phyloP scores from a whole-genome alignment of 352 stramenopile species.

The Pythium aquatile region DNA sequence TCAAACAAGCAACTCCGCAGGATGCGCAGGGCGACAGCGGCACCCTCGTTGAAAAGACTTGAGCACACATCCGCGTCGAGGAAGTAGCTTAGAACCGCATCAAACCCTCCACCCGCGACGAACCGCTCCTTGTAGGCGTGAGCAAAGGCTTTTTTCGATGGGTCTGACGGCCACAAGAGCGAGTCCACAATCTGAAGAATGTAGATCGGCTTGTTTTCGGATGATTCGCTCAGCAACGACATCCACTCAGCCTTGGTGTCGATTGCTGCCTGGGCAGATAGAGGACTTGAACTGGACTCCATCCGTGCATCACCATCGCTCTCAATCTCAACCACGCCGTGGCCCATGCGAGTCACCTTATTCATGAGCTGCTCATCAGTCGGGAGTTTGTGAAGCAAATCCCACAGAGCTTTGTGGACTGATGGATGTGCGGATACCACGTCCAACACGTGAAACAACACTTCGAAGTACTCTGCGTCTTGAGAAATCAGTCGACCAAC shows the following conservation, averaged over 20 bases:
- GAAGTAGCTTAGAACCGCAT: slow-evolving; percentile 85
- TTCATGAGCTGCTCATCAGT: slow-evolving; percentile 70
- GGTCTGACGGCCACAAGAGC: slow-evolving; percentile 70
- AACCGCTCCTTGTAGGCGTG: slow-evolving; percentile 69
- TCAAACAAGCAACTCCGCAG: slow-evolving; percentile 84
- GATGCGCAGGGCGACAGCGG: slow-evolving; percentile 77
- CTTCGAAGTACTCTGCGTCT: slow-evolving; percentile 74
- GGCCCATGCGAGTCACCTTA: slow-evolving; percentile 56
- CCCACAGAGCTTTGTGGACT: slow-evolving; percentile 73
- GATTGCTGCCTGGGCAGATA: not conserved
- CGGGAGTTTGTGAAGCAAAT: slow-evolving; percentile 82
- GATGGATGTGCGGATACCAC: slow-evolving; percentile 45
- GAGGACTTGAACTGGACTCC: slow-evolving; percentile 11
- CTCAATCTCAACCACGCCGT: slow-evolving; percentile 30
- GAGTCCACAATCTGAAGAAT: slow-evolving; percentile 88
- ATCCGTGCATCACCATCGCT: slow-evolving; percentile 37
- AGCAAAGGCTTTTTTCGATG: slow-evolving; percentile 53
- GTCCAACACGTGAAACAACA: slow-evolving; percentile 83
- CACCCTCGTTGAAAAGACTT: slow-evolving; percentile 81
- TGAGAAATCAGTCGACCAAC: slow-evolving; percentile 65
- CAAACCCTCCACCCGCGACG: slow-evolving; percentile 72
- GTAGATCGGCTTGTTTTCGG: slow-evolving; percentile 83
- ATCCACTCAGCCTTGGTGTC: slow-evolving; percentile 51
- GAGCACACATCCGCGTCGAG: slow-evolving; percentile 65
- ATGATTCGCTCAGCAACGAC: slow-evolving; percentile 63